These are phyloP conservation scores for Dichomitus squalens DNA, from an alignment of 1,284 basidiomycete genomes.

Conservation along the genomic window DNA sequence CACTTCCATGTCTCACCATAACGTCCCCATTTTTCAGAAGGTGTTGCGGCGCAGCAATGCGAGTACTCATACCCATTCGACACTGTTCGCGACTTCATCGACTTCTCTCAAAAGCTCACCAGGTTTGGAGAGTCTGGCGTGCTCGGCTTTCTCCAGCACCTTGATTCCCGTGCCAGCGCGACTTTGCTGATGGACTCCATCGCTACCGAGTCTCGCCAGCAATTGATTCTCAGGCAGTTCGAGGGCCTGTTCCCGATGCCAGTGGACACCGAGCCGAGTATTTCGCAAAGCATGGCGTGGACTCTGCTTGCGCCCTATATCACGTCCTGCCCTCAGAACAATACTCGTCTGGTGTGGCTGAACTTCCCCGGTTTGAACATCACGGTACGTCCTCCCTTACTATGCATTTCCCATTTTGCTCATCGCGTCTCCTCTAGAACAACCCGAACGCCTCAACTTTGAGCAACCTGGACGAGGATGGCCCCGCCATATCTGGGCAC, in stretches of 20 bases:
- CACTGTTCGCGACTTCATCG: slow-evolving; percentile 61
- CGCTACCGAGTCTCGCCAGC: slow-evolving; percentile 67
- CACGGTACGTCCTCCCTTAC: slow-evolving; percentile 31
- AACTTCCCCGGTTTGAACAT: slow-evolving; percentile 57
- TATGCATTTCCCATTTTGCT: not conserved
- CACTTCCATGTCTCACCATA: slow-evolving; percentile 10
- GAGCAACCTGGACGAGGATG: slow-evolving; percentile 24
- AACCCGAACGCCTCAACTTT: slow-evolving; percentile 34
- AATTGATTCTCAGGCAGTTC: slow-evolving; percentile 70
- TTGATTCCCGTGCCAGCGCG: slow-evolving; percentile 61
- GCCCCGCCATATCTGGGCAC: slow-evolving; percentile 45
- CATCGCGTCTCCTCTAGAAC: slow-evolving; percentile 20
- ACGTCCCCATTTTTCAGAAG: slow-evolving; percentile 1
- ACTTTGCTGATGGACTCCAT: slow-evolving; percentile 61
- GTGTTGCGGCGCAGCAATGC: slow-evolving; percentile 49
- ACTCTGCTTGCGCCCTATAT: slow-evolving; percentile 63
- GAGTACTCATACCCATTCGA: slow-evolving; percentile 64
- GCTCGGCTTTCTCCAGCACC: slow-evolving; percentile 62
- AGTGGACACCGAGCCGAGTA: slow-evolving; percentile 51
- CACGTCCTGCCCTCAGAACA: slow-evolving; percentile 56
- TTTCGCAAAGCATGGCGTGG: slow-evolving; percentile 67
- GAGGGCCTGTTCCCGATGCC: slow-evolving; percentile 67
- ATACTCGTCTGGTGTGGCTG: slow-evolving; percentile 57
- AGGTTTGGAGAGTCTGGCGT: slow-evolving; percentile 65
- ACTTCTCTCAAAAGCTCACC: slow-evolving; percentile 59